Percentiles rank a stretch among this genome's conserved stretches.
Conservation (phyloP, 2,329 filamentous ascomycete genomes). For the Penicillium polonicum region DNA sequence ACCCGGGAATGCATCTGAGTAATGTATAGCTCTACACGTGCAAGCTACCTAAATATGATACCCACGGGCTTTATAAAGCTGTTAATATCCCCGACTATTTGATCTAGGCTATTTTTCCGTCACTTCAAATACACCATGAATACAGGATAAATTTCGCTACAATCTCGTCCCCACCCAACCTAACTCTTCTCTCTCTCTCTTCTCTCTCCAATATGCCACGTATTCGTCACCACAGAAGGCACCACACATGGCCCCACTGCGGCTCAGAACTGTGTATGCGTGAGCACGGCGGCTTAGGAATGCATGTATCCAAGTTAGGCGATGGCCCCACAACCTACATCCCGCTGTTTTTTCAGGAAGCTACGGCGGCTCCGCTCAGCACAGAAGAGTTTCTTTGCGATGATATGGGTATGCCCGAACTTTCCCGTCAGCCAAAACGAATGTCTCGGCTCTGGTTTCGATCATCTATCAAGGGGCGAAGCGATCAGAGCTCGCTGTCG, state of each 20-base stretch:
- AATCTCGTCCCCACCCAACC: neutral
- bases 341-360: slow-evolving; percentile 15
- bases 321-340: slow-evolving; percentile 8
- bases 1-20: slow-evolving; percentile 11
- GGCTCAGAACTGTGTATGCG: slow-evolving; percentile 25
- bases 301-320: slow-evolving; percentile 16
- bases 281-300: slow-evolving; percentile 22
- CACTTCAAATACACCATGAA: neutral
- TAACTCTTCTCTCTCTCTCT: neutral
- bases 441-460: slow-evolving; percentile 29
- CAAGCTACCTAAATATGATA: neutral
- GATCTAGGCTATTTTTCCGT: neutral
- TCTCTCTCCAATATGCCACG: slow-evolving; percentile 24
- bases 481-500: slow-evolving; percentile 7
- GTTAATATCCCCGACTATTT: neutral
- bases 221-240: slow-evolving; percentile 31
- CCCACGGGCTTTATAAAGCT: slow-evolving; percentile 16
- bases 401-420: slow-evolving; percentile 36
- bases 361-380: slow-evolving; percentile 11
- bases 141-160: neutral
- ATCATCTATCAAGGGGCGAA: neutral
- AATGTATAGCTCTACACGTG: slow-evolving; percentile 1
- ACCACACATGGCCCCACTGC: slow-evolving; percentile 41
- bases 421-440: slow-evolving; percentile 26
- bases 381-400: slow-evolving; percentile 27